Conservation (phyloP, 208 protist genomes). For the Leishmania tropica region DNA sequence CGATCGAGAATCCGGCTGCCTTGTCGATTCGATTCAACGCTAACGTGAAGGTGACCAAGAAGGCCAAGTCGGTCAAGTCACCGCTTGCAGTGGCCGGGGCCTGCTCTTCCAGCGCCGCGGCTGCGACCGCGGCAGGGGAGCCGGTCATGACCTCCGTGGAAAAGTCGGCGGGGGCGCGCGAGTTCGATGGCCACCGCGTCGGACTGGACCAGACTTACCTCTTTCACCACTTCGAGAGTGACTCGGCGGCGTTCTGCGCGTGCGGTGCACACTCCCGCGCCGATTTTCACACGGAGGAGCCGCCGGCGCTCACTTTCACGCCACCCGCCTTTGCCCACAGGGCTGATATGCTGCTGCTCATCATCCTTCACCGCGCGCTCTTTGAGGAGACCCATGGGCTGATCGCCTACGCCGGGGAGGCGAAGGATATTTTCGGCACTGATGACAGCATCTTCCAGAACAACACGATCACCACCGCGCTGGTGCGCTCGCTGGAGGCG, state of each 20-base stretch:
- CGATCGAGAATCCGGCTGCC: constrained; percentile 20
- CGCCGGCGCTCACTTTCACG: constrained; percentile 45
- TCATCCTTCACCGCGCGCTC: constrained; percentile 58
- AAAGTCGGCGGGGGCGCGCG: constrained; percentile 26
- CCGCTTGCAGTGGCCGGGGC: background rate
- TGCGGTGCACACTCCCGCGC: constrained; percentile 54
- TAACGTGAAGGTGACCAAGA: constrained; percentile 12
- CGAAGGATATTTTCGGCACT: constrained; percentile 23
- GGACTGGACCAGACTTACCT: constrained; percentile 39
- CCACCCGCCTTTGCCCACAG: constrained; percentile 49
- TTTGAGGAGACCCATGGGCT: constrained; percentile 21
- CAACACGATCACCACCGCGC: constrained; percentile 50
- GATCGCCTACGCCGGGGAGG: constrained; percentile 22
- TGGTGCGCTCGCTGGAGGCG: constrained; percentile 72
- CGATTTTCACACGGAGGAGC: constrained; percentile 49
- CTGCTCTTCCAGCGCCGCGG: background rate
- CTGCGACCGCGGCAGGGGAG: constrained; percentile 1
- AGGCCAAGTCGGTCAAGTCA: constrained; percentile 5
- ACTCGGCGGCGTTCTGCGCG: constrained; percentile 43
- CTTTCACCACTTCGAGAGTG: constrained; percentile 84
- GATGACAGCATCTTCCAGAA: constrained; percentile 47
- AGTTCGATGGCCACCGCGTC: constrained; percentile 36
- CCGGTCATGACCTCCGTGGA: constrained; percentile 9
- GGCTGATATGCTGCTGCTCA: constrained; percentile 72
- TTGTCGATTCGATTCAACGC: background rate